A percentile compares a stretch with the other conserved stretches of the same genome.
phyloP scores from a whole-genome alignment of 495 filamentous ascomycete genomes.

The Margaritispora aquatica region DNA sequence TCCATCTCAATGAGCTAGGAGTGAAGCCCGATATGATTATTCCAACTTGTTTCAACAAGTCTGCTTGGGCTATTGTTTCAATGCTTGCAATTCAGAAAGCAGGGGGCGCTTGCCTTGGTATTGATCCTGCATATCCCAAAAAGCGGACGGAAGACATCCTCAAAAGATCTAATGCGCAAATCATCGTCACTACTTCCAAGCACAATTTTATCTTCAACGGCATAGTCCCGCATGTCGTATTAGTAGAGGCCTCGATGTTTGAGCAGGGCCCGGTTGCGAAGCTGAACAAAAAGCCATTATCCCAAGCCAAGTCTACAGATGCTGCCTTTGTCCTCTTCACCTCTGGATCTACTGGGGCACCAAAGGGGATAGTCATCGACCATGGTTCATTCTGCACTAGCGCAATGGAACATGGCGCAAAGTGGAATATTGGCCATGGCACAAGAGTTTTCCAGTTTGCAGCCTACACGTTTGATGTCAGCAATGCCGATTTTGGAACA shows the following conservation, averaged over 20 bases:
- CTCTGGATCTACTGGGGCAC: slow-evolving; percentile 42
- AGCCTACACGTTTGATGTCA: slow-evolving; percentile 53
- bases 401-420: too few relatives aligned
- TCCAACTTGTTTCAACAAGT: slow-evolving; percentile 34
- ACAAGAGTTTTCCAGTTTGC: slow-evolving; percentile 38
- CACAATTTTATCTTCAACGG: too few relatives aligned
- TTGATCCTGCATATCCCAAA: too few relatives aligned
- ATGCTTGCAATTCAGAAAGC: too few relatives aligned
- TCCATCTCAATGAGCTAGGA: not conserved
- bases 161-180: too few relatives aligned
- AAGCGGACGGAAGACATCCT: too few relatives aligned
- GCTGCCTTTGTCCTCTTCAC: slow-evolving; percentile 43
- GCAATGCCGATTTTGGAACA: slow-evolving; percentile 46
- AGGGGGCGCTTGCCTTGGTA: too few relatives aligned
- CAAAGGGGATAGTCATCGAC: slow-evolving; percentile 29
- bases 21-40: not conserved
- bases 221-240: too few relatives aligned
- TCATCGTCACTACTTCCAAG: too few relatives aligned
- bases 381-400: slow-evolving; percentile 23
- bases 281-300: too few relatives aligned
- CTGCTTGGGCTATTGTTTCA: slow-evolving; percentile 31
- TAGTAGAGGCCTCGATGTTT: too few relatives aligned
- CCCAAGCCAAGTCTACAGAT: not conserved
- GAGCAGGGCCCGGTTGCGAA: too few relatives aligned
- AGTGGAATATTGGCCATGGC: not conserved